Evolutionary conservation across 129 eudicot species (phyloP), one percentile per base, ranked within the genome.

Genomic region (sunflower (Helianthus annuus)): DNA sequence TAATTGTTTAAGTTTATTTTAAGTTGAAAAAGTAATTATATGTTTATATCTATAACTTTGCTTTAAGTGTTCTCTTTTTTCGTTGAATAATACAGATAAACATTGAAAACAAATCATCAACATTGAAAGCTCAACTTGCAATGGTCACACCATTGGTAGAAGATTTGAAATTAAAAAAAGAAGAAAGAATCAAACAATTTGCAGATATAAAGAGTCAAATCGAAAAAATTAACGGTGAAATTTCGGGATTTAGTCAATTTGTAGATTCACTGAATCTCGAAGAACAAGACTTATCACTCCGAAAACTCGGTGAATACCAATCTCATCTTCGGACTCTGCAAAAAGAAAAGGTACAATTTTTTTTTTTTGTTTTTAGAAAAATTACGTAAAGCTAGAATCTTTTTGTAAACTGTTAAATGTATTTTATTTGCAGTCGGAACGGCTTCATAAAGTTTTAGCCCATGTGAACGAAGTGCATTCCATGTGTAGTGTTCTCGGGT

Each of bases 401-500:
- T 58, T 54, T 44, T 14, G 16, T 36, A 36, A 63, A 27, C 10
- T 49, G 10, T 38, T 73, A 39, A 39, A 49, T 74, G 60, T 34
- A 40, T 51, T 29, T 55, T 27, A 14, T 76, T 49, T 83, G 82
- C 87, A 91, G 97, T 82, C 96, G 5, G 92, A 84, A 48, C 85
- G 97, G 14, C 87, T 88, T 77, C 84, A 91, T 40, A 88, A 84
- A 80, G 88, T 91, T 55, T 69, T 91, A 84, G 89, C 81, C 36
- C 82, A 64, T 72, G 97, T 91, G 71, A 91, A 82, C 48, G 93
- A 91, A 79, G 90, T 88, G 65, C 97, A 91, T 73, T 82, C 85
- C 48, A 76, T 89, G 72, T 80, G 93, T 65, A 79, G 91, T 12
- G 83, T 91, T 65, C 96, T 91, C 44, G 89, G 85, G 52, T 74